Conservation (phyloP, 805 yeast species). For the Wickerhamomyces ciferrii region DNA sequence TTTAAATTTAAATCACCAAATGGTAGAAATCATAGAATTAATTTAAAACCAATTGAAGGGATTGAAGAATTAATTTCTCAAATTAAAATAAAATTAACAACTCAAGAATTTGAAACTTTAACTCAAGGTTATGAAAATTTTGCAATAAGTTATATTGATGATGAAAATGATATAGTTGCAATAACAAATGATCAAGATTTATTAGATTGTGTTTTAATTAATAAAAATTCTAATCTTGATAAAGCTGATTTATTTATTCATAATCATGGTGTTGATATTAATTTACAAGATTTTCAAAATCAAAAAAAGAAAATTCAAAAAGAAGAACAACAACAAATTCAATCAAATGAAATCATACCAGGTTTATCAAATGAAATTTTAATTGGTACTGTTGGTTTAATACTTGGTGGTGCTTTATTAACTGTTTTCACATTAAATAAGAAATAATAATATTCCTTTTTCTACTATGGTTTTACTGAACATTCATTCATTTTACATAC, state of each 20-base stretch:
- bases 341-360: constrained; percentile 26
- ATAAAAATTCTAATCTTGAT: constrained; percentile 40
- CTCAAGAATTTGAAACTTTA: constrained; percentile 29
- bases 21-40: constrained; percentile 65
- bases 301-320: constrained; percentile 11
- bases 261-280: constrained; percentile 47
- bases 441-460: constrained; percentile 18
- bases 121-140: constrained; percentile 30
- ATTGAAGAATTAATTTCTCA: constrained; percentile 37
- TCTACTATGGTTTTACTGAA: too few species aligned
- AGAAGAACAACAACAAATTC: constrained; percentile 1
- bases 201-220: constrained; percentile 61
- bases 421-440: constrained; percentile 51
- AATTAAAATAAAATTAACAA: constrained; percentile 32
- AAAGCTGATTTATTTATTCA: constrained; percentile 74
- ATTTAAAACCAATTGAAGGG: constrained; percentile 53
- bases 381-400: constrained; percentile 58
- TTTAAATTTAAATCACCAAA: constrained; percentile 79
- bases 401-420: constrained; percentile 53
- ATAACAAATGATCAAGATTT: constrained; percentile 73
- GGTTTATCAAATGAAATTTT: constrained; percentile 59
- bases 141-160: constrained; percentile 76
- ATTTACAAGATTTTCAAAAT: constrained; percentile 16
- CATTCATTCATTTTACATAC: not conserved
- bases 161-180: constrained; percentile 77